These are phyloP conservation scores for Penicillium sp. DNA, from an alignment of 2,329 filamentous ascomycete genomes.

Conservation along the genomic window DNA sequence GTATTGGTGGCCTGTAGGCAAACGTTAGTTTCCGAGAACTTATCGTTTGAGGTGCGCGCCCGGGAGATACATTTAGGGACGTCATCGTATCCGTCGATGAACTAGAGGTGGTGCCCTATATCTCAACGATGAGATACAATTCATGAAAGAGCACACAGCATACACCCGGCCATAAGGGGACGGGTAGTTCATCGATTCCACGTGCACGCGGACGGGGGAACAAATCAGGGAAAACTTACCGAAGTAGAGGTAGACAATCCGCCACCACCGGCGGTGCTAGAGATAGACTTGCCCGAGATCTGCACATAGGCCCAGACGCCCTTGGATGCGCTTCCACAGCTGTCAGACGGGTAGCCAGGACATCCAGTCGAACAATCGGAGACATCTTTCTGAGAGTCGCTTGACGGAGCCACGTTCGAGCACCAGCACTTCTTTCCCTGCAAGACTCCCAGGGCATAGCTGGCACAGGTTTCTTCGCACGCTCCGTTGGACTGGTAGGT, in stretches of 20 bases:
- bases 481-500: conserved; percentile 48
- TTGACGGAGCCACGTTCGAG: conserved; percentile 45
- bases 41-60: not conserved
- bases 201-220: not conserved
- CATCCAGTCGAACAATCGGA: conserved; percentile 42
- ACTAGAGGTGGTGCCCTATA: conserved; percentile 19
- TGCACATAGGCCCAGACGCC: conserved; percentile 46
- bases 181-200: not conserved
- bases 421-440: conserved; percentile 51
- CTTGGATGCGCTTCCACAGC: conserved; percentile 42
- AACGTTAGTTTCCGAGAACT: conserved; percentile 7
- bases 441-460: conserved; percentile 48
- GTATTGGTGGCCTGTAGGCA: conserved; percentile 14
- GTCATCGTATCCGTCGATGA: conserved; percentile 13
- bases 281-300: conserved; percentile 32
- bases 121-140: conserved; percentile 17
- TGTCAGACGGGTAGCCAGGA: conserved; percentile 48
- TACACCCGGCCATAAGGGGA: conserved; percentile 7
- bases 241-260: conserved; percentile 21
- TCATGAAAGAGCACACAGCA: conserved; percentile 10
- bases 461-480: conserved; percentile 40
- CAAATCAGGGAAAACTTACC: conserved; percentile 16
- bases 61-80: conserved; percentile 12
- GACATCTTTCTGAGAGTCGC: conserved; percentile 29
- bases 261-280: conserved; percentile 31